Evolutionary conservation across 495 filamentous ascomycete genomes (phyloP).

Genomic region (Cenococcum geophilum): DNA sequence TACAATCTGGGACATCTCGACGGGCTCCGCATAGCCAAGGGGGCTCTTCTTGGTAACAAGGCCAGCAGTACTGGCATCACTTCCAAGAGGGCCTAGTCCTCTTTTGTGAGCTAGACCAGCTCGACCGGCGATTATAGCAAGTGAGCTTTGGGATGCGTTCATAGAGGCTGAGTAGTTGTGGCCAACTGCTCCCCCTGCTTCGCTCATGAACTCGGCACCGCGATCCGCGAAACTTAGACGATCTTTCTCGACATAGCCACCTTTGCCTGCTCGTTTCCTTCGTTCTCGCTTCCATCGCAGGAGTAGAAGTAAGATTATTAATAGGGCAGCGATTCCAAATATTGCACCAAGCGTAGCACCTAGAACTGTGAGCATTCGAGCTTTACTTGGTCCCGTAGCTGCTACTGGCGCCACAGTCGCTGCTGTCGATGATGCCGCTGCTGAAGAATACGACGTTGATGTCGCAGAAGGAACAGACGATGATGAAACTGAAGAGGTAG

Average conservation of each 20-base stretch:
- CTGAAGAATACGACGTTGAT: conserved; percentile 27
- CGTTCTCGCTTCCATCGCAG: conserved; percentile 56
- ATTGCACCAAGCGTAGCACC: conserved; percentile 75
- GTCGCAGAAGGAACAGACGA: conserved; percentile 38
- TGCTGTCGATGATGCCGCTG: conserved; percentile 39
- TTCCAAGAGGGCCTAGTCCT: conserved; percentile 29
- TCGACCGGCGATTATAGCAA: conserved; percentile 42
- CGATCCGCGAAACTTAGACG: conserved; percentile 61
- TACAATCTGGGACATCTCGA: conserved; percentile 36
- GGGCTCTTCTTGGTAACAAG: conserved; percentile 34
- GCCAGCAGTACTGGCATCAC: conserved; percentile 35
- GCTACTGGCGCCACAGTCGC: conserved; percentile 21
- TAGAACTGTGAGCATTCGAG: conserved; percentile 55
- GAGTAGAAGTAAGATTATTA: conserved; percentile 62
- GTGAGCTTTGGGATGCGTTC: conserved; percentile 35
- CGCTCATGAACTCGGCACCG: conserved; percentile 53
- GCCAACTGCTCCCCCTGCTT: conserved; percentile 44
- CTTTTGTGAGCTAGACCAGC: conserved; percentile 36
- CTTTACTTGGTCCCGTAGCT: conserved; percentile 32
- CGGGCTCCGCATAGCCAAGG: conserved; percentile 28
- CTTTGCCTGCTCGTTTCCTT: conserved; percentile 48
- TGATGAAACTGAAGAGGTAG: conserved; percentile 39
- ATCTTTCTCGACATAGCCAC: conserved; percentile 48
- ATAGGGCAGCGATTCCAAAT: conserved; percentile 60
- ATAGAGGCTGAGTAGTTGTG: conserved; percentile 39